Conservation (phyloP, 768 basidiomycete species). For the Auricularia sp. region DNA sequence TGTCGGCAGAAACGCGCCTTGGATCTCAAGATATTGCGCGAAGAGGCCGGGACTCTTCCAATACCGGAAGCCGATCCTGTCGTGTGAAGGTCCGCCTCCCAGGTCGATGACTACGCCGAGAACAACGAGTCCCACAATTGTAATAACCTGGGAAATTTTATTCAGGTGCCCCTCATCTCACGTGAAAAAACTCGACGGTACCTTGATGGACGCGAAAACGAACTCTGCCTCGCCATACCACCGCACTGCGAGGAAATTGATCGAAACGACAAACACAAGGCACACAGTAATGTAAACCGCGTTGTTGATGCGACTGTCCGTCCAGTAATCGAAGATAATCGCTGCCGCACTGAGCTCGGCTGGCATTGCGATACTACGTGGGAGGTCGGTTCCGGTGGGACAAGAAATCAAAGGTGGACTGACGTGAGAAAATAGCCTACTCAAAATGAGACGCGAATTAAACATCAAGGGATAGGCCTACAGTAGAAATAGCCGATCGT, state of each 20-base stretch:
- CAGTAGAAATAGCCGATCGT: constrained; percentile 20
- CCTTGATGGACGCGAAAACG: constrained; percentile 75
- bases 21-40: not conserved
- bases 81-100: constrained; percentile 45
- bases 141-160: constrained; percentile 24
- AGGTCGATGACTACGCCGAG: constrained; percentile 62
- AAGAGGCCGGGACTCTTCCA: constrained; percentile 19
- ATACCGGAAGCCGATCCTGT: constrained; percentile 37
- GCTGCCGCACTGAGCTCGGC: constrained; percentile 68
- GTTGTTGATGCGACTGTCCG: constrained; percentile 16
- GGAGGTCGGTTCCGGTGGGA: not conserved
- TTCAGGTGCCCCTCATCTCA: constrained; percentile 21
- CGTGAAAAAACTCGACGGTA: constrained; percentile 71
- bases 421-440: not conserved
- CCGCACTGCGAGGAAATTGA: constrained; percentile 30
- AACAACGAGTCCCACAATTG: constrained; percentile 17
- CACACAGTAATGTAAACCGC: constrained; percentile 28
- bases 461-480: constrained; percentile 19
- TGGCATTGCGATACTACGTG: constrained; percentile 43
- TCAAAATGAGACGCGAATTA: not conserved
- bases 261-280: constrained; percentile 17
- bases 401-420: not conserved
- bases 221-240: constrained; percentile 47
- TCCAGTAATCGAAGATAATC: constrained; percentile 73
- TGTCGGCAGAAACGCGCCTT: too few relatives aligned